These are phyloP conservation scores for Phylloporus scabripes DNA, from an alignment of 768 basidiomycete species.

Conservation along the genomic window DNA sequence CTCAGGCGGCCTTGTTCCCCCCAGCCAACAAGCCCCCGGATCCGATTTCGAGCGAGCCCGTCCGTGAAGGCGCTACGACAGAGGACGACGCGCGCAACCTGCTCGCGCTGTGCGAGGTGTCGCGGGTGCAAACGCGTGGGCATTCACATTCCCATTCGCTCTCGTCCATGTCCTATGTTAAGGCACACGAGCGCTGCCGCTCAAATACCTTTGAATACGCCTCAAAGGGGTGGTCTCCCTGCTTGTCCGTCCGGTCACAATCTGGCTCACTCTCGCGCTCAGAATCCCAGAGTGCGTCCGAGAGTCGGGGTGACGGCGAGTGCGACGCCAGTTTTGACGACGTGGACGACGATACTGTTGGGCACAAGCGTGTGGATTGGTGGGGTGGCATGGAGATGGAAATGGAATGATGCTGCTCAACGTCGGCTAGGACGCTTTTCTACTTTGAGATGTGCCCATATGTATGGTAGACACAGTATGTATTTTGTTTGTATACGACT, in stretches of 20 bases:
- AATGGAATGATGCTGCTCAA: slow-evolving; percentile 18
- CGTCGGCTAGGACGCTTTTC: neutral
- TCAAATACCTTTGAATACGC: slow-evolving; percentile 17
- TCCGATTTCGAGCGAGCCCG: slow-evolving; percentile 16
- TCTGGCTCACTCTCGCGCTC: too few species aligned
- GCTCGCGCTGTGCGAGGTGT: slow-evolving; percentile 16
- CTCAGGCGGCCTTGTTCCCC: slow-evolving; percentile 49
- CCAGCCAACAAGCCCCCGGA: slow-evolving; percentile 29
- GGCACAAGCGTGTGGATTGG: neutral
- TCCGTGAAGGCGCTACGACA: slow-evolving; percentile 3
- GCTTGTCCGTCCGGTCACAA: slow-evolving; percentile 43
- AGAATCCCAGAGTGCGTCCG: slow-evolving; percentile 30
- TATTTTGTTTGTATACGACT: too few species aligned
- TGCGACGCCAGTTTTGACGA: neutral
- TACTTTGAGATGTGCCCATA: neutral
- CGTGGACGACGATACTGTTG: neutral
- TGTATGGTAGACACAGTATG: too few species aligned
- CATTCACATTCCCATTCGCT: neutral
- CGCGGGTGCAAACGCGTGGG: neutral
- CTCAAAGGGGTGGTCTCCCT: slow-evolving; percentile 46
- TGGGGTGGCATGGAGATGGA: slow-evolving; percentile 34
- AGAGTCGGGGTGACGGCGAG: slow-evolving; percentile 35
- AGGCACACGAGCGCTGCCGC: neutral
- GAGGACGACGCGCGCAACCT: slow-evolving; percentile 26
- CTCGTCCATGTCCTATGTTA: slow-evolving; percentile 2